Evolutionary conservation across 371 early-diverging fungal species (phyloP).

Genomic region (Mucor piriformis): DNA sequence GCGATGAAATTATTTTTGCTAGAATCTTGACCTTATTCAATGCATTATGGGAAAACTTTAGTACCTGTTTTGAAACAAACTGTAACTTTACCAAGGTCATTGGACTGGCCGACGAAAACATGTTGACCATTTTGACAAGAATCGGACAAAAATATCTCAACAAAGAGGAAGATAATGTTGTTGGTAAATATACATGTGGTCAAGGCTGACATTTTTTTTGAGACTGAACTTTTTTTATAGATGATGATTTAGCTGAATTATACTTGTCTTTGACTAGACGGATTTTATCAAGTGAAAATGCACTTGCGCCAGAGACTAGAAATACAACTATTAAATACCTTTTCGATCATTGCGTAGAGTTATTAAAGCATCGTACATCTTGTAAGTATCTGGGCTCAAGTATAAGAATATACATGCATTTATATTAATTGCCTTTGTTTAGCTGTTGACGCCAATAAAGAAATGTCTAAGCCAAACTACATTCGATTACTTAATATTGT

Average conservation of each 20-base stretch:
- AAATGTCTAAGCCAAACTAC: slow-evolving; percentile 33
- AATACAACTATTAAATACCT: slow-evolving; percentile 13
- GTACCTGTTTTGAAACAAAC: slow-evolving; percentile 22
- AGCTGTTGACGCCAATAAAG: slow-evolving; percentile 27
- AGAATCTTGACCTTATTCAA: slow-evolving; percentile 28
- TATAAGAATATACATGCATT: too few relatives aligned
- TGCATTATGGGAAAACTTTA: slow-evolving; percentile 34
- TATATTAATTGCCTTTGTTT: background rate
- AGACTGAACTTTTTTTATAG: slow-evolving; percentile 11
- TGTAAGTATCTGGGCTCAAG: slow-evolving; percentile 15
- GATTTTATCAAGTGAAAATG: slow-evolving; percentile 14
- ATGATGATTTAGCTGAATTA: slow-evolving; percentile 29
- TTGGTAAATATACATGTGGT: slow-evolving; percentile 21
- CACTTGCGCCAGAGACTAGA: slow-evolving; percentile 8
- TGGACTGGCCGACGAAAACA: background rate
- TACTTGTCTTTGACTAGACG: slow-evolving; percentile 32
- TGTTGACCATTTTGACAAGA: slow-evolving; percentile 4
- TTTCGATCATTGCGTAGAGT: slow-evolving; percentile 16
- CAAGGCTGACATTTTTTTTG: background rate
- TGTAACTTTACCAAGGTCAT: slow-evolving; percentile 7
- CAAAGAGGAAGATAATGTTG: slow-evolving; percentile 30
- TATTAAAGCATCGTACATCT: slow-evolving; percentile 22
- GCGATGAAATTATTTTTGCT: slow-evolving; percentile 8
- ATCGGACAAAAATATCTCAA: slow-evolving; percentile 29
- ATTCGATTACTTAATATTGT: slow-evolving; percentile 26